Evolutionary conservation across 139 green algal genomes (phyloP).

Genomic region (Ulvella scutata): DNA sequence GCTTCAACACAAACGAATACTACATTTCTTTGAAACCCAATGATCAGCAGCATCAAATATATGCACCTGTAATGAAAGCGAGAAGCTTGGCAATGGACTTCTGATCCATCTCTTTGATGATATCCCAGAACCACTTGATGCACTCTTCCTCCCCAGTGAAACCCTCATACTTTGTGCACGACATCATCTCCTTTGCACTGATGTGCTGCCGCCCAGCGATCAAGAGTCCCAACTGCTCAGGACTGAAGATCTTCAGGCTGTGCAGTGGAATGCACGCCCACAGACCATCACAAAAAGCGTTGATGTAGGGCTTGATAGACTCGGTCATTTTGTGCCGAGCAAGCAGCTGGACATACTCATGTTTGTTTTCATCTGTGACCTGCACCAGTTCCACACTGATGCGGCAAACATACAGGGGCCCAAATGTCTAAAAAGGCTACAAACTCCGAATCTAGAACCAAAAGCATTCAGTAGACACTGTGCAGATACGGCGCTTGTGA

Average conservation of each 20-base stretch:
- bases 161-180: neutral
- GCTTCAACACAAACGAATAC: too few relatives aligned
- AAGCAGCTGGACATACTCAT: neutral
- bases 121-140: conserved; percentile 2
- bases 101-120: neutral
- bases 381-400: neutral
- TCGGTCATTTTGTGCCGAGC: conserved; percentile 1
- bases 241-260: neutral
- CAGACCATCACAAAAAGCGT: neutral
- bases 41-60: too few relatives aligned
- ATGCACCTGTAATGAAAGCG: neutral
- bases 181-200: neutral
- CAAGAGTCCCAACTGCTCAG: neutral
- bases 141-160: neutral
- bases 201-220: neutral
- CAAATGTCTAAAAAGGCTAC: neutral
- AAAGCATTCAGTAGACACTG: neutral
- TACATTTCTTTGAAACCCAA: too few relatives aligned
- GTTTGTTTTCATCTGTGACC: neutral
- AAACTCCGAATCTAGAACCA: too few relatives aligned
- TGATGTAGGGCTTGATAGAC: conserved; percentile 2
- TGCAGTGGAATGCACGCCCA: neutral
- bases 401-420: neutral
- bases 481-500: neutral
- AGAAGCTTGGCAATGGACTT: neutral